phyloP scores from a whole-genome alignment of 2,329 filamentous ascomycete genomes.

The Trichophyton rubrum region DNA sequence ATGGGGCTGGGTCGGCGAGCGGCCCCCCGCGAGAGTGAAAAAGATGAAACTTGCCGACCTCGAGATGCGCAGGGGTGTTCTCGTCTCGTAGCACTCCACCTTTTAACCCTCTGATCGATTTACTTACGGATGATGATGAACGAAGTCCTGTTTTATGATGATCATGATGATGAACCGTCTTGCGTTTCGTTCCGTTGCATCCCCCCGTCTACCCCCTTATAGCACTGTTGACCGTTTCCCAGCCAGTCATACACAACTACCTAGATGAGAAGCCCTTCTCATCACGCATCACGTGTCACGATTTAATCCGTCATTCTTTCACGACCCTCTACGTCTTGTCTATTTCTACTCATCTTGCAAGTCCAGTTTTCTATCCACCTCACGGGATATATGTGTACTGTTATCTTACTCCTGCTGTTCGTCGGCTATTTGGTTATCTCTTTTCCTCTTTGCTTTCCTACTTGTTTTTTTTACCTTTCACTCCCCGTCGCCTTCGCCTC shows the following conservation, averaged over 20 bases:
- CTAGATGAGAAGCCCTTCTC: background rate
- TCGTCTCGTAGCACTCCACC: background rate
- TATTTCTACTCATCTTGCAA: background rate
- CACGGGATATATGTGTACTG: background rate
- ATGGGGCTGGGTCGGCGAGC: background rate
- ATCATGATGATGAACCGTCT: background rate
- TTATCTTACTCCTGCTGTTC: background rate
- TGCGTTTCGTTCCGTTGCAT: background rate
- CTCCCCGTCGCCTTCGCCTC: background rate
- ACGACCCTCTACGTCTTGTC: background rate
- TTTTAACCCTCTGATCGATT: too few species aligned
- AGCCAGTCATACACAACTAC: too few species aligned
- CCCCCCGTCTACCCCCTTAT: background rate
- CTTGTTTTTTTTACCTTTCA: background rate
- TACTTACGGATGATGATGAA: background rate
- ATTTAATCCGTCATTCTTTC: constrained; percentile 5
- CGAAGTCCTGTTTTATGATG: too few species aligned
- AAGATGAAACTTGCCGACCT: background rate
- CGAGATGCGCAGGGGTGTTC: background rate
- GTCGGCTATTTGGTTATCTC: background rate
- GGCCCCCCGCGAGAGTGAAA: background rate
- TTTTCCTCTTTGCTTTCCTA: too few species aligned
- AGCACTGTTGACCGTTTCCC: background rate
- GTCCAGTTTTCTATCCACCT: background rate
- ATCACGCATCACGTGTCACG: background rate